These are phyloP conservation scores for Colletotrichum lupini DNA, from an alignment of 2,329 filamentous ascomycete species.

Conservation along the genomic window DNA sequence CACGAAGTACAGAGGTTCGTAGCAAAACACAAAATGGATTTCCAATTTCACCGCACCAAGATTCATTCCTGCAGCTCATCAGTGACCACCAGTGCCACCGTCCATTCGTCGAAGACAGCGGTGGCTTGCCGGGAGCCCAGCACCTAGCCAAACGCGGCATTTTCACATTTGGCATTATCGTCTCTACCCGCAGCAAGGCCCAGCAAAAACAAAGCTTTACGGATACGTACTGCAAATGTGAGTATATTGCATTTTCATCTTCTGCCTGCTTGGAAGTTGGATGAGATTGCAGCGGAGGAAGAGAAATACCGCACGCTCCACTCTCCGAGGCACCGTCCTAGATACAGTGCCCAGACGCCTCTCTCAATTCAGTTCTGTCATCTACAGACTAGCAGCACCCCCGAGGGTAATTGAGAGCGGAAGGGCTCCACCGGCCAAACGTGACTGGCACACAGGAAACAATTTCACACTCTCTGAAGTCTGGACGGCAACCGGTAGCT, in stretches of 20 bases:
- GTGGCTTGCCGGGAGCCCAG: neutral
- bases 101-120: neutral
- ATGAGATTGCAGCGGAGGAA: slow-evolving; percentile 22
- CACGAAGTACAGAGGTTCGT: no score
- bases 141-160: slow-evolving; percentile 28
- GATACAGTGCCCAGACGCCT: slow-evolving; percentile 14
- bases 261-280: slow-evolving; percentile 9
- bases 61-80: slow-evolving; percentile 7
- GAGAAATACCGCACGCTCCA: slow-evolving; percentile 34
- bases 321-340: slow-evolving; percentile 15
- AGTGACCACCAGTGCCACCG: neutral
- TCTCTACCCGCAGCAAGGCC: slow-evolving; percentile 13
- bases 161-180: slow-evolving; percentile 13
- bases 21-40: neutral
- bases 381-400: slow-evolving; percentile 8
- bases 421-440: slow-evolving; percentile 18
- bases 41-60: neutral
- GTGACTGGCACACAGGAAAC: slow-evolving; percentile 2
- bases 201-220: slow-evolving; percentile 17
- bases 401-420: neutral
- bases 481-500: neutral
- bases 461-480: neutral
- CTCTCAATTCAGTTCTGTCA: neutral
- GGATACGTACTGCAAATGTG: neutral
- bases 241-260: neutral